Base-by-base conservation (phyloP, 2,329 filamentous ascomycete species). In the Aspergillus clavatus region DNA sequence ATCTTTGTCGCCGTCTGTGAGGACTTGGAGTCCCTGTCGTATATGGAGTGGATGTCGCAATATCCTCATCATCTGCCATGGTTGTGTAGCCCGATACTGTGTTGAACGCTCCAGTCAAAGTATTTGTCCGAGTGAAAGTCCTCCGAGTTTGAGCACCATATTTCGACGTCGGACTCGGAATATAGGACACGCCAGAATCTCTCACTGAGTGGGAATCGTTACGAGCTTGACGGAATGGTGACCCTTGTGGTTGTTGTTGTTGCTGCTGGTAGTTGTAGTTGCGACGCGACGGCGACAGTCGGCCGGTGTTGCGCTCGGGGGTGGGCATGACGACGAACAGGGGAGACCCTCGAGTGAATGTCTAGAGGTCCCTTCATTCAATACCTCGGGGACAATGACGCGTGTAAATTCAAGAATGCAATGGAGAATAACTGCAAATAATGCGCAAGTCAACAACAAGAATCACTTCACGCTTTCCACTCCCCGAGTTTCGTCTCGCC, bases 81-180 rank as follows among this genome's bases (percentile, higher is more conserved):
- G 55, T 55, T 29, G 52, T 42, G 29, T 53, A 40, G 28, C 57
- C 60, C 41, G 61, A 65, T 38, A 63, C 57, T 21, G 60, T 60
- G 44, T 67, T 61, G 51, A 69, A 72, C 14, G 69, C 67, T 42
- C 64, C 65, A 40, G 64, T 65, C 42, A 72, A 49, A 7, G 67
- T 70, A 23, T 62, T 62, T 11, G 69, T 67, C 33, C 63, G 51
- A 35, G 61, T 62, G 45, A 68, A 62, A 28, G 56, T 63, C 35
- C 59, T 57, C 40, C 63, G 65, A 33, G 60, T 53, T 38, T 59
- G 58, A 28, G 55, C 43, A 26, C 50, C 59, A 55, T 62, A 59
- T 43, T 58, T 58, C 16, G 55, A 54, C 16, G 59, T 56, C 16
- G 61, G 56, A 14, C 52, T 62, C 7, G 59, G 55, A 35, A 58